Conservation (phyloP, 768 basidiomycete genomes). For the Amanita pallidorosea region DNA sequence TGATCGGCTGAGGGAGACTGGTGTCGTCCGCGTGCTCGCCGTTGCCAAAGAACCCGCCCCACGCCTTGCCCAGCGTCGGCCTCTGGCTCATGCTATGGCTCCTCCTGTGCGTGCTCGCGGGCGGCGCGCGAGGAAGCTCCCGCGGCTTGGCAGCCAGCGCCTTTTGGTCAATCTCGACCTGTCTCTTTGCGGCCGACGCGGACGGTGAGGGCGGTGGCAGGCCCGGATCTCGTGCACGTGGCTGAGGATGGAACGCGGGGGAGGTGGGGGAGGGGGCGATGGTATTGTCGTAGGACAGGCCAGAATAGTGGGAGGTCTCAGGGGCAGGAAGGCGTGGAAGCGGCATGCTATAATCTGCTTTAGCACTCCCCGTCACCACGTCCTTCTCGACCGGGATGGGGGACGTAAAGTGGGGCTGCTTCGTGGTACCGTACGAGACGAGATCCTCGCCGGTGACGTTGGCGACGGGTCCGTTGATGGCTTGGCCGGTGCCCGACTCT, state of each 20-base stretch:
- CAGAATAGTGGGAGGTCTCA: constrained; percentile 71
- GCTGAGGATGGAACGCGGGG: constrained; percentile 45
- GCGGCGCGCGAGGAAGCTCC: constrained; percentile 53
- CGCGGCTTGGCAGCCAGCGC: constrained; percentile 15
- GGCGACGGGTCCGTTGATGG: constrained; percentile 4
- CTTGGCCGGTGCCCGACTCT: constrained; percentile 9
- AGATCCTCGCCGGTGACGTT: neutral
- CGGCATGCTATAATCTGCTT: constrained; percentile 74
- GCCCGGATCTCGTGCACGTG: constrained; percentile 59
- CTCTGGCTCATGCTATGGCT: constrained; percentile 80
- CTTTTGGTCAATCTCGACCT: constrained; percentile 18
- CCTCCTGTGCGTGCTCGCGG: constrained; percentile 68
- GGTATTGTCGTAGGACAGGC: constrained; percentile 65
- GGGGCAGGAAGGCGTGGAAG: constrained; percentile 75
- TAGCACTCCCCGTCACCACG: constrained; percentile 14
- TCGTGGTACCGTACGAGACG: constrained; percentile 7
- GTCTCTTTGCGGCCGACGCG: constrained; percentile 12
- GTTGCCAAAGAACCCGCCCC: constrained; percentile 52
- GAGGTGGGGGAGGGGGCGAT: constrained; percentile 51
- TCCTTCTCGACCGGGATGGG: constrained; percentile 19
- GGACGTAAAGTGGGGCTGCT: constrained; percentile 17
- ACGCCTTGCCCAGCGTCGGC: constrained; percentile 42
- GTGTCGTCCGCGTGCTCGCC: constrained; percentile 27
- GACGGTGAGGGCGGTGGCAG: constrained; percentile 33
- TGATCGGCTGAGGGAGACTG: constrained; percentile 16